Percentiles rank a stretch among this genome's conserved stretches.
These are phyloP conservation scores for Tulasnella calospora DNA, from an alignment of 768 basidiomycete species.

Conservation along the genomic window DNA sequence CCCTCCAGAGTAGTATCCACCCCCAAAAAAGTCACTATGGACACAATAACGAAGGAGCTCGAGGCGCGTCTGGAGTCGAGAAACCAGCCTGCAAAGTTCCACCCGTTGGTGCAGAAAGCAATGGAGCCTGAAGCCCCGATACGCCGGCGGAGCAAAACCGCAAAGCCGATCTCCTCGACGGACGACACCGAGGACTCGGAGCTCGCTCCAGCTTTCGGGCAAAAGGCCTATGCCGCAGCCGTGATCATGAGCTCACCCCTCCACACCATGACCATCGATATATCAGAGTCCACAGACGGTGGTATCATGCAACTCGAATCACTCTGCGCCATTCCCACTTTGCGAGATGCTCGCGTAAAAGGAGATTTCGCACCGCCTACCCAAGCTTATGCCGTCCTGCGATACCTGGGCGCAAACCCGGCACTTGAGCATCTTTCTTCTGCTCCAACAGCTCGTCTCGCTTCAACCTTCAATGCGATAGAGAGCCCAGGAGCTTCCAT, in stretches of 20 bases:
- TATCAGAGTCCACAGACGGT: not conserved
- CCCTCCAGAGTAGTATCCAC: not conserved
- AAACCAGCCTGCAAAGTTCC: not conserved
- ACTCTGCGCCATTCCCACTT: not conserved
- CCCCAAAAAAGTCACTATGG: too few relatives aligned
- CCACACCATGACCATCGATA: not conserved
- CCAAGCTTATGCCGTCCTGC: not conserved
- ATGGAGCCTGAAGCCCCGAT: not conserved
- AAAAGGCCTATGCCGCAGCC: not conserved
- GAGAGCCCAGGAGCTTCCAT: not conserved
- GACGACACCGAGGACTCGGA: not conserved
- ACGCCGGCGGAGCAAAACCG: not conserved
- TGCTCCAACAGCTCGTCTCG: not conserved
- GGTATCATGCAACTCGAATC: not conserved
- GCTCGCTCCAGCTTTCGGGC: not conserved
- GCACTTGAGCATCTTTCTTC: not conserved
- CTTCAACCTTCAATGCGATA: not conserved
- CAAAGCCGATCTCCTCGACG: not conserved
- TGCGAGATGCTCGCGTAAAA: not conserved
- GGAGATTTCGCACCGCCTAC: not conserved
- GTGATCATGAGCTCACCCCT: not conserved
- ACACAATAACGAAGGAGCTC: not conserved
- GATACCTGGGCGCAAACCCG: not conserved
- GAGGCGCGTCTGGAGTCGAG: not conserved
- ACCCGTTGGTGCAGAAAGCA: not conserved